Percentiles rank a stretch among this genome's conserved stretches.
Conservation (phyloP, 148 eudicot genomes). For the Talinum fruticosum region DNA sequence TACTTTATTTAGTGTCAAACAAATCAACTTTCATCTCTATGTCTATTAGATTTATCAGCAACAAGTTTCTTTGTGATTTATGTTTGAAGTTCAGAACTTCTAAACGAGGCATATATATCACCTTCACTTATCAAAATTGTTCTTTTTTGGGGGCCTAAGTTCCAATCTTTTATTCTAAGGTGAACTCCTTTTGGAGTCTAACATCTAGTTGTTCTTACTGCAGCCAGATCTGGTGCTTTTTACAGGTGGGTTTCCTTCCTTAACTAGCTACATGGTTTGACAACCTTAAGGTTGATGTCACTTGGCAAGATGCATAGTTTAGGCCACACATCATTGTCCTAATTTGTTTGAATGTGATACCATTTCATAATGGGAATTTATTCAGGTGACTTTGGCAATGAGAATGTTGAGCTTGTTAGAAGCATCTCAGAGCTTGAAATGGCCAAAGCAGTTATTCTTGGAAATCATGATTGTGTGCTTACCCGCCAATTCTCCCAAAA, state of each 20-base stretch:
- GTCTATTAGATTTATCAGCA: background rate
- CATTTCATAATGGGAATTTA: background rate
- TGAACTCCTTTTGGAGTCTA: conserved; percentile 21
- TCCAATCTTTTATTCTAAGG: conserved; percentile 6
- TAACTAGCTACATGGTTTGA: background rate
- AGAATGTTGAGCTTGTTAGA: conserved; percentile 76
- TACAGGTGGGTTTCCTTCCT: conserved; percentile 55
- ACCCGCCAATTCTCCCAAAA: conserved; percentile 59
- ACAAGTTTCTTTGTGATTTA: background rate
- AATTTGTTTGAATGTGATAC: background rate
- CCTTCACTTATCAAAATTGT: background rate
- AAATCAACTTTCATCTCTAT: background rate
- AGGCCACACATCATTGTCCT: background rate
- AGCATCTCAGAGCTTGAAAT: conserved; percentile 58
- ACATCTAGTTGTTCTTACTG: conserved; percentile 32
- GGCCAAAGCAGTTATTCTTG: conserved; percentile 80
- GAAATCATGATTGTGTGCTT: conserved; percentile 85
- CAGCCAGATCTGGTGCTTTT: conserved; percentile 96
- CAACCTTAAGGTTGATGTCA: background rate
- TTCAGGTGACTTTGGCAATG: conserved; percentile 92
- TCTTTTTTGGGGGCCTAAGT: background rate
- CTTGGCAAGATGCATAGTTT: background rate
- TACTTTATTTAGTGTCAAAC: no score
- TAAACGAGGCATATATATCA: background rate
- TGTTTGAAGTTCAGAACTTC: background rate